A percentile compares a stretch with the other conserved stretches of the same genome.
Evolutionary conservation across 2,329 filamentous ascomycete species (phyloP).

Genomic region (Purpureocillium takamizusanense): DNA sequence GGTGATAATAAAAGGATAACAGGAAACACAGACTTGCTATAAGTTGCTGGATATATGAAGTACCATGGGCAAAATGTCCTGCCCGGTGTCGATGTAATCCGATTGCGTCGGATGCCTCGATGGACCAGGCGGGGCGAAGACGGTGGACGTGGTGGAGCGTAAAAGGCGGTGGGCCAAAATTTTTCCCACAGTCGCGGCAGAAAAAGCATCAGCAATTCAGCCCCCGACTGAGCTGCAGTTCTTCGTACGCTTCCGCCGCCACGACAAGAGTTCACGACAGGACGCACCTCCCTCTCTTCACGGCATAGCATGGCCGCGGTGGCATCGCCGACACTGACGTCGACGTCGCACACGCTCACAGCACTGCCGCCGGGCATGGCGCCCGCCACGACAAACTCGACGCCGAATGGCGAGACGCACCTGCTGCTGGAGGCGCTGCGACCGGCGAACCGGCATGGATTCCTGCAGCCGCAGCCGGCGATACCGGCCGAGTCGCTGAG

Average conservation of each 20-base stretch:
- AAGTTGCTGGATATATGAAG: too few relatives aligned
- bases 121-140: too few relatives aligned
- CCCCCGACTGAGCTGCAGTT: too few relatives aligned
- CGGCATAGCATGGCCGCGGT: constrained; percentile 23
- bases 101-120: too few relatives aligned
- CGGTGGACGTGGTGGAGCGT: not conserved
- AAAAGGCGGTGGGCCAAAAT: constrained; percentile 9
- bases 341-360: constrained; percentile 55
- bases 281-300: not conserved
- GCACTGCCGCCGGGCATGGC: constrained; percentile 33
- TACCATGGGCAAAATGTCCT: too few relatives aligned
- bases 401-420: constrained; percentile 27
- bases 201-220: not conserved
- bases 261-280: not conserved
- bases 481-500: constrained; percentile 63
- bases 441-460: constrained; percentile 56
- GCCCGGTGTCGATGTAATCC: too few relatives aligned
- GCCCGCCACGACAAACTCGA: constrained; percentile 25
- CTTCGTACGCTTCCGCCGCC: too few relatives aligned
- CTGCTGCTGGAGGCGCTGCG: constrained; percentile 49
- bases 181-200: constrained; percentile 7
- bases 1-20: too few relatives aligned
- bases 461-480: constrained; percentile 62
- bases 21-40: too few relatives aligned
- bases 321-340: constrained; percentile 52